Evolutionary conservation across 345 rosid genomes (phyloP).

Genomic region (Hibiscus tridactylites): DNA sequence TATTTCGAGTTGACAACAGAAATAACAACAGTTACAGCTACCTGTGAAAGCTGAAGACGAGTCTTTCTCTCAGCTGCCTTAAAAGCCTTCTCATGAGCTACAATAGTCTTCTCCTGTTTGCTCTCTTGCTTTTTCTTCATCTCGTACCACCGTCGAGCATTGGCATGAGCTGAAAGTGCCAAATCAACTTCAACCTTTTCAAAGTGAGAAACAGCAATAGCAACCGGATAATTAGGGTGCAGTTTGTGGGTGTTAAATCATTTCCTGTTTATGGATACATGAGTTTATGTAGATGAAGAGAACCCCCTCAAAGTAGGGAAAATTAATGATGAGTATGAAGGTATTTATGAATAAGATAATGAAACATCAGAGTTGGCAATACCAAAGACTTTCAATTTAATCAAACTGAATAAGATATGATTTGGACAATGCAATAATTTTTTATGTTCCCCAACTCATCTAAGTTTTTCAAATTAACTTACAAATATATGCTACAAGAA

Average conservation of each 20-base stretch:
- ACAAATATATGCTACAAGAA: background rate
- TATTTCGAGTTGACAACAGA: background rate
- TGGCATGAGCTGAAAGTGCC: constrained; percentile 92
- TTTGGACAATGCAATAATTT: background rate
- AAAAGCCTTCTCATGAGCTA: constrained; percentile 93
- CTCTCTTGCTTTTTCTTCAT: constrained; percentile 88
- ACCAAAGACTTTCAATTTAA: background rate
- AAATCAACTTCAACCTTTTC: constrained; percentile 90
- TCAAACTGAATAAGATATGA: background rate
- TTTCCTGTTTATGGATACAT: background rate
- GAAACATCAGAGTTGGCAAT: background rate
- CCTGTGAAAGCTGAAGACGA: constrained; percentile 88
- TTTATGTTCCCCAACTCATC: background rate
- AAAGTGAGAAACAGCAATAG: background rate
- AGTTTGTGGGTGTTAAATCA: background rate
- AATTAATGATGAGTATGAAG: background rate
- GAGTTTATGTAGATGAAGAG: background rate
- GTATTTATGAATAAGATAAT: background rate
- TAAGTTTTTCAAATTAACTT: background rate
- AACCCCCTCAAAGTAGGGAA: background rate
- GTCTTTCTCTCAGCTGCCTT: constrained; percentile 96
- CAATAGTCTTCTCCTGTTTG: constrained; percentile 88
- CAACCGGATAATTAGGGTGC: background rate
- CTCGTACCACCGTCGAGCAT: constrained; percentile 92
- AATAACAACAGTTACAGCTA: constrained; percentile 17